Evolutionary conservation across 83 land plant species (phyloP).

Genomic region (Isoetes engelmannii): DNA sequence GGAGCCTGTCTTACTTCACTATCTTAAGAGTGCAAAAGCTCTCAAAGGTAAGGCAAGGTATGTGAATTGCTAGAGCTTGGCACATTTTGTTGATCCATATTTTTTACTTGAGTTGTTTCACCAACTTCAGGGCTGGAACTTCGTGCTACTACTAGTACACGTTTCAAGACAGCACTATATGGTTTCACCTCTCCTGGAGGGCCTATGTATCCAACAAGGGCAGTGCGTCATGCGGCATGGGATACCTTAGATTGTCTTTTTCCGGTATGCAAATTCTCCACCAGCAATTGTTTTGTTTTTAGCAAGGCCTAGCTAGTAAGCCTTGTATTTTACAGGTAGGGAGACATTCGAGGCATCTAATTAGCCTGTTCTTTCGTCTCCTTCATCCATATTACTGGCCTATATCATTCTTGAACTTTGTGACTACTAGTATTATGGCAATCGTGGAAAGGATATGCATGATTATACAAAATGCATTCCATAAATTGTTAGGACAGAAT

Average conservation of each 20-base stretch:
- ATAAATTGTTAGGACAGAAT: too few relatives aligned
- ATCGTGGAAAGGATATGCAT: too few relatives aligned
- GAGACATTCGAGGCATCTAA: slow-evolving; percentile 27
- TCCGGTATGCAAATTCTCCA: slow-evolving; percentile 49
- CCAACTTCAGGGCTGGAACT: slow-evolving; percentile 57
- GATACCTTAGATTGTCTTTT: slow-evolving; percentile 77
- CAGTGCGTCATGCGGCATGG: slow-evolving; percentile 97
- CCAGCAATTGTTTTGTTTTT: not conserved
- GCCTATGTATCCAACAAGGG: slow-evolving; percentile 97
- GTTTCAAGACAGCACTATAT: slow-evolving; percentile 84
- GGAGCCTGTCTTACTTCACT: slow-evolving; percentile 88
- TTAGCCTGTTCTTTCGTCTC: slow-evolving; percentile 36
- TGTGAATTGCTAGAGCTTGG: not conserved
- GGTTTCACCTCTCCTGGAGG: slow-evolving; percentile 99
- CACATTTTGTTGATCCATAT: not conserved
- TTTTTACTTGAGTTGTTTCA: not conserved
- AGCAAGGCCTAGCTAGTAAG: too few relatives aligned
- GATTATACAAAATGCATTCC: too few relatives aligned
- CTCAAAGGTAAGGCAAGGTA: slow-evolving; percentile 59
- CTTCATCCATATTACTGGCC: slow-evolving; percentile 46
- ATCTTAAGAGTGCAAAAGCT: slow-evolving; percentile 55
- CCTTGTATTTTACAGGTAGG: slow-evolving; percentile 27
- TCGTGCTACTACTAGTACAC: slow-evolving; percentile 79
- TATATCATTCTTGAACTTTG: slow-evolving; percentile 26
- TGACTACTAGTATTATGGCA: not conserved